Evolutionary conservation across 768 basidiomycete genomes (phyloP).

Genomic region (Suillus occidentalis): DNA sequence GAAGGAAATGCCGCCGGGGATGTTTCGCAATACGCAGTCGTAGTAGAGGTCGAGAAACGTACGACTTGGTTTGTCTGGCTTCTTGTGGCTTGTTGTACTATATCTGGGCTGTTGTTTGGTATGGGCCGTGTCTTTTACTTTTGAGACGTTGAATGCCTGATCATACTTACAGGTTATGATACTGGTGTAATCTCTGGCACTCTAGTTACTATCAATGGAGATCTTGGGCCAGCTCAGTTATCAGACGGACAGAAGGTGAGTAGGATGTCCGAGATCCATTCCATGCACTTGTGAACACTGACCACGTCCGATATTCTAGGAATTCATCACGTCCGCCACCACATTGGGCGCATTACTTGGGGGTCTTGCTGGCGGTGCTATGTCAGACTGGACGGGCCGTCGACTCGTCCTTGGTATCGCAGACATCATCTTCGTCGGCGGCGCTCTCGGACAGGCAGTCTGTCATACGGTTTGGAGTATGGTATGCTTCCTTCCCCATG

Average conservation of each 20-base stretch:
- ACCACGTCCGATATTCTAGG: slow-evolving; percentile 37
- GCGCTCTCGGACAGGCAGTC: slow-evolving; percentile 70
- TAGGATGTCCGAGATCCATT: neutral
- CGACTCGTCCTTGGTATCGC: slow-evolving; percentile 63
- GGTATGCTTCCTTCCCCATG: slow-evolving; percentile 37
- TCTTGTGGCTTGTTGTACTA: slow-evolving; percentile 72
- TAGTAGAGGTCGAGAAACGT: slow-evolving; percentile 63
- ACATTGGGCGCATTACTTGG: slow-evolving; percentile 78
- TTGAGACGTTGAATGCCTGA: slow-evolving; percentile 6
- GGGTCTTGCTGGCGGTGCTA: slow-evolving; percentile 65
- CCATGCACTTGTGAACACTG: neutral
- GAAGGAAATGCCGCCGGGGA: slow-evolving; percentile 37
- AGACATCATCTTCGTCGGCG: slow-evolving; percentile 72
- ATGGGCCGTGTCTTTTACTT: slow-evolving; percentile 19
- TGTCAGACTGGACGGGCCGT: slow-evolving; percentile 72
- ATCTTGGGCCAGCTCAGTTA: slow-evolving; percentile 57
- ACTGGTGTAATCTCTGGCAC: slow-evolving; percentile 82
- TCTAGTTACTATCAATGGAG: slow-evolving; percentile 69
- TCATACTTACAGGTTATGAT: slow-evolving; percentile 58
- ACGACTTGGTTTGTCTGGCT: slow-evolving; percentile 78
- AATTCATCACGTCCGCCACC: slow-evolving; percentile 79
- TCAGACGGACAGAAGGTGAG: slow-evolving; percentile 64
- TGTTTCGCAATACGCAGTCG: slow-evolving; percentile 58
- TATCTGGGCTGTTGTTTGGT: slow-evolving; percentile 79
- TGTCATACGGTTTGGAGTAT: slow-evolving; percentile 70